phyloP scores from a whole-genome alignment of 768 basidiomycete genomes.

The Piloderma croceum region DNA sequence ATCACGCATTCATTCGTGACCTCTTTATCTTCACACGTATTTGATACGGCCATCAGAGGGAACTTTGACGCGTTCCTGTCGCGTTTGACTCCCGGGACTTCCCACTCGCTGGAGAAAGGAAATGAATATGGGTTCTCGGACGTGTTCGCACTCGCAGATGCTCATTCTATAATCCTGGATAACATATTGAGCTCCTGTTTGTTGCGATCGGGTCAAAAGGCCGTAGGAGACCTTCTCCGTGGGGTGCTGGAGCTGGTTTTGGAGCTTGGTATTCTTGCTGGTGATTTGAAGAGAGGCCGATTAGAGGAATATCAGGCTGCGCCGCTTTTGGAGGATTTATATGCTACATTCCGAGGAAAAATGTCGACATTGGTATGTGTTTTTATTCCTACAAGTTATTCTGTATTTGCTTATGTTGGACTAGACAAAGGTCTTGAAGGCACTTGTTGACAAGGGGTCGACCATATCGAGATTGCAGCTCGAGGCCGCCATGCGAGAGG shows the following conservation, averaged over 20 bases:
- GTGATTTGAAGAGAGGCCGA: conserved; percentile 49
- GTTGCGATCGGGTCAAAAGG: conserved; percentile 60
- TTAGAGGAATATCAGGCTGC: conserved; percentile 65
- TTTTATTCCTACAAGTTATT: neutral
- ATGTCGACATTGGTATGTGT: conserved; percentile 53
- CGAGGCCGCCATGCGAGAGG: conserved; percentile 5
- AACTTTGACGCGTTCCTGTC: conserved; percentile 69
- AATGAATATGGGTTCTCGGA: neutral
- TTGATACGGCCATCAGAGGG: conserved; percentile 75
- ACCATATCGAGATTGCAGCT: conserved; percentile 2
- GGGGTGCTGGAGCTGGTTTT: conserved; percentile 59
- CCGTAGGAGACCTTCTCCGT: conserved; percentile 59
- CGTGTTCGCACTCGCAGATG: conserved; percentile 19
- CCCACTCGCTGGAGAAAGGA: neutral
- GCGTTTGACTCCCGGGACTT: conserved; percentile 25
- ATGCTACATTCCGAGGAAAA: conserved; percentile 46
- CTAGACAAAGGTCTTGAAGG: conserved; percentile 53
- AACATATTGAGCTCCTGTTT: conserved; percentile 74
- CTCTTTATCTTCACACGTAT: conserved; percentile 64
- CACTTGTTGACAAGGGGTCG: conserved; percentile 46
- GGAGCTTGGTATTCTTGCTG: conserved; percentile 60
- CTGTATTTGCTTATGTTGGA: conserved; percentile 2
- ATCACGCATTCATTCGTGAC: conserved; percentile 65
- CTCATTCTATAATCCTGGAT: conserved; percentile 66
- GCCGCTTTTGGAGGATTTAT: conserved; percentile 48